A percentile compares a stretch with the other conserved stretches of the same genome.
phyloP scores from a whole-genome alignment of 2,329 filamentous ascomycete species.

The Fusarium miscanthi region DNA sequence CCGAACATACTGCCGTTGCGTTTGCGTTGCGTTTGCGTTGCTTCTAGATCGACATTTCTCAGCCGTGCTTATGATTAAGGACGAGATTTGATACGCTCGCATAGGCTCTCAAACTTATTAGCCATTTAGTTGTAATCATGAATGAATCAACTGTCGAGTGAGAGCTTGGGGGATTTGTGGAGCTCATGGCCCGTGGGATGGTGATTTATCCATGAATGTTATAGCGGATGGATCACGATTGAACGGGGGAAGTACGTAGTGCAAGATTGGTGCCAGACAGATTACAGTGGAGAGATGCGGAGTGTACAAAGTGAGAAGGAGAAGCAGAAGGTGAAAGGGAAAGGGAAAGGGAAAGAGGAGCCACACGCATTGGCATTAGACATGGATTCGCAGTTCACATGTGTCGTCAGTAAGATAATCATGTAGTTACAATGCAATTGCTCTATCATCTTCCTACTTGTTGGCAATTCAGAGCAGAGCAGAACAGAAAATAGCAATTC shows the following conservation, averaged over 20 bases:
- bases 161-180: constrained; percentile 33
- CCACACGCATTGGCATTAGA: constrained; percentile 1
- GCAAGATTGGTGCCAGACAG: constrained; percentile 33
- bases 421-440: neutral
- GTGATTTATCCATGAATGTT: constrained; percentile 38
- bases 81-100: constrained; percentile 16
- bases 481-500: neutral
- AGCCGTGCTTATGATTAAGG: neutral
- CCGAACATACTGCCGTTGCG: neutral
- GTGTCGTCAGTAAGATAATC: neutral
- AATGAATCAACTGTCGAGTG: constrained; percentile 20
- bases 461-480: neutral
- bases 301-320: constrained; percentile 25
- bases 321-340: neutral
- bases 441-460: constrained; percentile 8
- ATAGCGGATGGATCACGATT: constrained; percentile 40
- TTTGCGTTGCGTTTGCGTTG: neutral
- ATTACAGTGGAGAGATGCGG: constrained; percentile 29
- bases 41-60: neutral
- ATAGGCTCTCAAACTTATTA: neutral
- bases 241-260: constrained; percentile 19
- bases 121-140: constrained; percentile 14
- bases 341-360: neutral
- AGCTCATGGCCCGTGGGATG: constrained; percentile 37
- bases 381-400: constrained; percentile 7